phyloP scores from a whole-genome alignment of 345 rosid species.

The Syzygium aqueum region DNA sequence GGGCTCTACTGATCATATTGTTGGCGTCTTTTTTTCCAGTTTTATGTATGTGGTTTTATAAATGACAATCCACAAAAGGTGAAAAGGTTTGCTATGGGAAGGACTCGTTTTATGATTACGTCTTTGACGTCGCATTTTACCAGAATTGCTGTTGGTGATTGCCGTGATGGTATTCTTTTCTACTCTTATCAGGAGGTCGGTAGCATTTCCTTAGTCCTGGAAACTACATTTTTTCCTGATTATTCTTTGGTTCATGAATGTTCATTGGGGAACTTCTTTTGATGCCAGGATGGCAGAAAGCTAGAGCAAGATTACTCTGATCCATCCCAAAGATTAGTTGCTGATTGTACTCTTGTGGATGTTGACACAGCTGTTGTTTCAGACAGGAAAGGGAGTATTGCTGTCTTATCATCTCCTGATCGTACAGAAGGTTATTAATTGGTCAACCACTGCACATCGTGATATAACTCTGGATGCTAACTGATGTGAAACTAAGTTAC shows the following conservation, averaged over 20 bases:
- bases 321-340: constrained; percentile 95
- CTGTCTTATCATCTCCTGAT: constrained; percentile 73
- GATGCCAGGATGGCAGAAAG: constrained; percentile 61
- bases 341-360: constrained; percentile 83
- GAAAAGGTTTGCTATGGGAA: constrained; percentile 63
- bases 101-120: constrained; percentile 88
- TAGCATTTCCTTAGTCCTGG: constrained; percentile 1
- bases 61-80: constrained; percentile 64
- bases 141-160: constrained; percentile 95
- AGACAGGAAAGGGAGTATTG: constrained; percentile 94
- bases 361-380: constrained; percentile 83
- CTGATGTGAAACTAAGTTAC: background rate
- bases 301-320: constrained; percentile 82
- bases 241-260: background rate
- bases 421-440: constrained; percentile 42
- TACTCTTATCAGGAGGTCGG: constrained; percentile 84
- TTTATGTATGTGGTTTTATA: constrained; percentile 74
- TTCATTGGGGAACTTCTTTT: background rate
- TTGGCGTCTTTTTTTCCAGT: constrained; percentile 37
- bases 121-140: constrained; percentile 66
- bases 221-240: background rate
- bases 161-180: constrained; percentile 97
- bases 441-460: background rate
- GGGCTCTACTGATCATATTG: constrained; percentile 11
- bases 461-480: background rate